phyloP scores from a whole-genome alignment of 192 early-diverging fungal genomes.

The Spinellus fusiger region DNA sequence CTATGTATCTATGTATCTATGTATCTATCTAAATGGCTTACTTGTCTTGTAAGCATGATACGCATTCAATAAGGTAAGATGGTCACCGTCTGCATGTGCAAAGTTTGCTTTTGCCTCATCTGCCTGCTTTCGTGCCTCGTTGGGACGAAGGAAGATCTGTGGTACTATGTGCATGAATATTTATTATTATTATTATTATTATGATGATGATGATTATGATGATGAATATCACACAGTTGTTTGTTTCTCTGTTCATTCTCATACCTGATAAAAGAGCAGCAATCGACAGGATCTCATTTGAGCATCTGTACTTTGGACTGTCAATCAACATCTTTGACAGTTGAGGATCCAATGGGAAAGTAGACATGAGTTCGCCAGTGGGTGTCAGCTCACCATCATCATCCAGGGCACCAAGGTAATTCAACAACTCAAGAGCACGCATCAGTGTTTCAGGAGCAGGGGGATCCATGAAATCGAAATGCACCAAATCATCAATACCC shows the following conservation, averaged over 20 bases:
- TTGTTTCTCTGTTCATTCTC: not conserved
- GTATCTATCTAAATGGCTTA: slow-evolving; percentile 20
- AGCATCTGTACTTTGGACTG: slow-evolving; percentile 79
- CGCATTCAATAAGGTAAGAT: slow-evolving; percentile 94
- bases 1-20: not conserved
- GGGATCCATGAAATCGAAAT: slow-evolving; percentile 99
- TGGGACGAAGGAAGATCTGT: slow-evolving; percentile 87
- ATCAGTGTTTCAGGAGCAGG: slow-evolving; percentile 98
- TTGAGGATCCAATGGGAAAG: slow-evolving; percentile 97
- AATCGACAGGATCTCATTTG: slow-evolving; percentile 92
- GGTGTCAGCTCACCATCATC: slow-evolving; percentile 92
- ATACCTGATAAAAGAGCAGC: slow-evolving; percentile 74
- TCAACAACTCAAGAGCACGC: slow-evolving; percentile 93
- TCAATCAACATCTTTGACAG: slow-evolving; percentile 88
- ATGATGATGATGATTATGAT: not conserved
- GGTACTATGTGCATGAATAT: no score
- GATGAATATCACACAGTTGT: not conserved
- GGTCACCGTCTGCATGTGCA: slow-evolving; percentile 92
- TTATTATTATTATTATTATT: no score
- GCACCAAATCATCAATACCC: slow-evolving; percentile 94
- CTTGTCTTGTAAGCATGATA: slow-evolving; percentile 85
- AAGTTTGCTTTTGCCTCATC: slow-evolving; percentile 91
- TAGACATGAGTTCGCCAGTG: slow-evolving; percentile 81
- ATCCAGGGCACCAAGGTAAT: slow-evolving; percentile 91
- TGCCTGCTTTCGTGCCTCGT: slow-evolving; percentile 79